Evolutionary conservation across 805 yeast genomes (phyloP), one percentile per base, ranked within the genome.

Genomic region (Candida boleticola): DNA sequence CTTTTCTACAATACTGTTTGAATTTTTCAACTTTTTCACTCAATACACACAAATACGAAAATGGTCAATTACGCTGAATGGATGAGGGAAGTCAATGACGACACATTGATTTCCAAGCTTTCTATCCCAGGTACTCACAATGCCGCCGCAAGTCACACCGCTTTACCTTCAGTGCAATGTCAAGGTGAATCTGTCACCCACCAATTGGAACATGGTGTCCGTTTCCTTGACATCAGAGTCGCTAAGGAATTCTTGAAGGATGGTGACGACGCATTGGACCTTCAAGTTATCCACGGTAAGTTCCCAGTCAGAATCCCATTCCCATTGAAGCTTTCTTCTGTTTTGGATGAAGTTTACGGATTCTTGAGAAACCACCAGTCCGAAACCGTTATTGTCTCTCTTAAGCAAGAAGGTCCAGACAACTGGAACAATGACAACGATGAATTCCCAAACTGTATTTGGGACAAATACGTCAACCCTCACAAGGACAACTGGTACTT

Each of bases 81-180:
- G 93, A 61, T 81, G 67, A 56, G 62, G 26, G 69, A 72, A 9
- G 54, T 83, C 44, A 60, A 66, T 40, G 86, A 82, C 54, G 67
- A 79, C 57, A 64, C 74, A 17, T 54, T 54, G 31, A 46, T 85
- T 27, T 69, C 83, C 3, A 64, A 73, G 43, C 68, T 85, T 40
- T 68, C 90, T 0, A 68, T 85, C 39, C 89, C 92, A 7, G 93
- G 93, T n/a, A 85, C 92, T n/a, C 93, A 85, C 64, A 85, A 85
- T 57, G 74, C 87, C 32, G 88, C 85, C 11, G 92, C 92, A 4
- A 79, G 76, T 51, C 82, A 82, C 57, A 66, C 75, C 5, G 83
- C 90, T 2, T 63, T 83, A 36, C 92, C 92, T 22, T 79, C 88
- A 0, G 90, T 85, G 23, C 83, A 80, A 56, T 85, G 93, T 58